Evolutionary conservation across 805 yeast genomes (phyloP), one percentile per base, ranked within the genome.

Genomic region (Priceomyces medius): DNA sequence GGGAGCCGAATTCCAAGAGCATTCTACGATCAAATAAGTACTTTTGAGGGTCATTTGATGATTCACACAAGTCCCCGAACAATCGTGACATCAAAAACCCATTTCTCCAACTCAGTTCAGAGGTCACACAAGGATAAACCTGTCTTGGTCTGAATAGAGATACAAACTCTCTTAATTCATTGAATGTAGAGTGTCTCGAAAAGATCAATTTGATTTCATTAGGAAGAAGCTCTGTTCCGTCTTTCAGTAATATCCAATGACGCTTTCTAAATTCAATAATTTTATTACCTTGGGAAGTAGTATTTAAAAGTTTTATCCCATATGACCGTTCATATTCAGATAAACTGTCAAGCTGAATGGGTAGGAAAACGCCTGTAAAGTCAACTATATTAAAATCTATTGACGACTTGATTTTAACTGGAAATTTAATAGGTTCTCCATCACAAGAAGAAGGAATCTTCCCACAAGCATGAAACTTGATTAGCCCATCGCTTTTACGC

Each of bases 161-260:
- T 1, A 75, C 50, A 9, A 76, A 64, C 7, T 59, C 41, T 13
- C 55, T 44, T 12, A 64, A 55, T 46, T 76, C 80, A 6, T 60
- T 37, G 42, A 63, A 76, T 2, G 79, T 71, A 1, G 79, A 72
- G 44, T 76, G 80, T 32, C 79, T 51, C 3, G 78, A 72, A 47
- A 67, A 76, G 6, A 71, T 50, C 12, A 70, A 59, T 35, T 56
- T 56, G 2, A 74, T 43, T 8, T 61, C 65, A n/a, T 49, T 51
- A 1, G 73, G 71, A 6, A 74, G 53, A 2, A 68, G 46, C 16
- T 55, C 57, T 2, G 46, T 41, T 1, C 64, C 55, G 2, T 53
- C 55, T 7, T 42, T 33, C 0, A 67, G 63, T 3, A 59, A 43
- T 2, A 71, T 40, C 68, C 69, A 69, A 2, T 8, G 21, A 26